Base-by-base conservation (phyloP, 306 rosid genomes). In the Myrica gale region DNA sequence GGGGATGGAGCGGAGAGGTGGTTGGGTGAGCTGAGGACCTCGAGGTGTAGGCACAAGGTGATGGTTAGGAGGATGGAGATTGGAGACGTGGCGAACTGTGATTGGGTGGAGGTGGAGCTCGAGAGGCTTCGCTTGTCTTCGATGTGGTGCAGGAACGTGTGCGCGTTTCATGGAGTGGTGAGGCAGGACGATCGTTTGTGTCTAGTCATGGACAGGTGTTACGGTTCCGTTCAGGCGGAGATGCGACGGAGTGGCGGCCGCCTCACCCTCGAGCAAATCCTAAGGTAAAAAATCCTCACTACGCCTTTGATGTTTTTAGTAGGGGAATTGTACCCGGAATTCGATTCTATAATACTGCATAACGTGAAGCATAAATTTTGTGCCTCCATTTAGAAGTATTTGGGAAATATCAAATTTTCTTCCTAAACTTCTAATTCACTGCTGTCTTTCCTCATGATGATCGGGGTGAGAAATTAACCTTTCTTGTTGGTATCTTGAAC, bases 141-240 rank as follows among this genome's bases (percentile, higher is more conserved):
- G 32, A 87, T 92, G 97, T 95, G 99, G 99, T 95, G 99, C 50
- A 87, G 99, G 79, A 95, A 95, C 81, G 92, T 95, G 47, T 95
- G 99, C 73, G 87, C 97, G 7, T 95, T 95, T 81, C 99, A 90
- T 86, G 99, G 97, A 61, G 90, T 90, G 13, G 80, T 85, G 84
- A 91, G 80, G 78, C 41, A 82, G 86, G 92, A 89, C 7, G 96
- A 90, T 43, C 83, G 92, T 55, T 80, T 95, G 82, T 89, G 95
- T 63, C 97, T 95, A 57, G 97, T 95, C 52, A 88, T 89, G 91
- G 97, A 95, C 65, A 80, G 80, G 84, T 90, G 99, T 69, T 87
- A 83, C 74, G 97, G 99, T 75, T 95, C 99, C 56, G 92, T 95
- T 81, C 97, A 92, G 69, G 88, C 97, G 5, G 97, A 90, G 89